Base-by-base conservation (phyloP, 768 basidiomycete species). In the Amanita subjunquillea region DNA sequence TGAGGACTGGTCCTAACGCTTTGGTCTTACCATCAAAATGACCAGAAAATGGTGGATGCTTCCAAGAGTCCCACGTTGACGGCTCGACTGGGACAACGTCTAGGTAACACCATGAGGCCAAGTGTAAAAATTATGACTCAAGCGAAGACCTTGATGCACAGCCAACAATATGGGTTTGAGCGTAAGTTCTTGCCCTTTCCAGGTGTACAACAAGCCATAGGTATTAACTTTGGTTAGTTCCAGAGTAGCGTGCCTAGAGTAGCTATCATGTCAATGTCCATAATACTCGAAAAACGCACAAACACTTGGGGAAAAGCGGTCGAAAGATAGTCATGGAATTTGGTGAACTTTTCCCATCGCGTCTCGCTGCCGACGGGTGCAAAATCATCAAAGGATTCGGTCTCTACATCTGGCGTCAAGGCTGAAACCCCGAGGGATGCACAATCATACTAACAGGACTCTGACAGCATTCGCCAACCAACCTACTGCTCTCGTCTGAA, bases 151-250 rank as follows among this genome's bases (percentile, higher is more conserved):
- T 71, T 84, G 82, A 61, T 86, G 84, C 2, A 76, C 83, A n/a
- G 77, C 74, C 39, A 86, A 64, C 10, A 91, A 68, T 13, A 89
- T 58, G 0, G 89, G 88, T 62, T 87, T 85, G n/a, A 86, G 69
- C 0, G 71, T 66, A 9, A 63, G 54, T 57, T 87, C 73, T 3
- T 76, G 73, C 1, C 87, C 88, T 49, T 74, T 68, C 87, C 87
- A 90, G 46, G 80, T 76, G 61, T 79, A 87, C 6, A 87, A 64
- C n/a, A 90, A 71, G 0, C 79, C 88, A 58, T 85, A 87, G 0
- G 79, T 85, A 63, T 90, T 89, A 59, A 92, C 79, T 58, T 80
- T 82, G 7, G 80, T 82, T 54, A 86, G 71, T 29, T 72, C 60
- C 41, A 90, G 70, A 7, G 65, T 74, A n/a, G 69, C 45, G 63